A percentile compares a stretch with the other conserved stretches of the same genome.
phyloP scores from a whole-genome alignment of 352 stramenopile species.

The Globisporangium nunn region DNA sequence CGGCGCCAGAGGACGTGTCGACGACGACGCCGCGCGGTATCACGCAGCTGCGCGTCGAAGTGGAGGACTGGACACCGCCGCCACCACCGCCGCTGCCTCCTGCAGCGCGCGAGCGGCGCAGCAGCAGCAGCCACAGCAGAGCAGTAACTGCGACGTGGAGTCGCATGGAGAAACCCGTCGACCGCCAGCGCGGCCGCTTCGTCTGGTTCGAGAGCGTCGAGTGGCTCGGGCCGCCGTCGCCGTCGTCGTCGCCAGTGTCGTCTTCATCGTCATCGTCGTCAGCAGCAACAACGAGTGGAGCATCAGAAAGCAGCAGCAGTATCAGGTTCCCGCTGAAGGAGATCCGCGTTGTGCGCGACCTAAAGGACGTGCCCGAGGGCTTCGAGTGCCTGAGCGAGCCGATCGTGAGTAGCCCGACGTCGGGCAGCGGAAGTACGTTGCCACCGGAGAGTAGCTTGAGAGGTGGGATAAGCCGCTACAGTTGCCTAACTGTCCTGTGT shows the following conservation, averaged over 20 bases:
- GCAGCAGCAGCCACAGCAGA: constrained; percentile 7
- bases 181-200: constrained; percentile 49
- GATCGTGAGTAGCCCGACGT: constrained; percentile 25
- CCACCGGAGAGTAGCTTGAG: too few relatives aligned
- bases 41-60: constrained; percentile 47
- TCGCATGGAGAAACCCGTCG: constrained; percentile 71
- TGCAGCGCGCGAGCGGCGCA: neutral
- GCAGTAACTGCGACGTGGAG: constrained; percentile 21
- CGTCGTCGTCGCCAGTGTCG: constrained; percentile 7
- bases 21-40: constrained; percentile 19
- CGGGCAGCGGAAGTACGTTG: constrained; percentile 25
- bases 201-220: constrained; percentile 50
- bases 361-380: constrained; percentile 58
- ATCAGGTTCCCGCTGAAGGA: constrained; percentile 62
- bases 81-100: constrained; percentile 3
- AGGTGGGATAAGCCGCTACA: too few relatives aligned
- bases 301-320: constrained; percentile 1
- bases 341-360: constrained; percentile 62
- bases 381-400: constrained; percentile 50
- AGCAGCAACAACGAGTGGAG: neutral
- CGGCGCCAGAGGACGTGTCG: neutral
- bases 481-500: too few relatives aligned
- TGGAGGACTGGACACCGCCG: constrained; percentile 19
- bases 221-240: constrained; percentile 16
- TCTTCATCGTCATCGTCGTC: constrained; percentile 5